Evolutionary conservation across 2,329 filamentous ascomycete genomes (phyloP).

Genomic region (Botrytis byssoidea): DNA sequence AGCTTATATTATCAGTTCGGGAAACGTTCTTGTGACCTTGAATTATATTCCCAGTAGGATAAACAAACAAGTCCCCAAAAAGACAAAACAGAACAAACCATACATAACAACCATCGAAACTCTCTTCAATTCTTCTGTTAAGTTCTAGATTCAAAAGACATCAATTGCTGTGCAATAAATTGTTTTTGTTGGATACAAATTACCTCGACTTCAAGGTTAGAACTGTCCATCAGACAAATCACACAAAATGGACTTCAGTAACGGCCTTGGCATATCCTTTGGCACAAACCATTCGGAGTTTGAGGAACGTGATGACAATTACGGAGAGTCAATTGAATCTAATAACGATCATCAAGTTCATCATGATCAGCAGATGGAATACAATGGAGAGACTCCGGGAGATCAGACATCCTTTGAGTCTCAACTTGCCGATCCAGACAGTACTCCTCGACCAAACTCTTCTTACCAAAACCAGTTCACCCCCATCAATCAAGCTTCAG

Average conservation of each 20-base stretch:
- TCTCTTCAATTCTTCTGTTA: background rate
- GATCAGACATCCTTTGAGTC: background rate
- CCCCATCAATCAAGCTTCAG: background rate
- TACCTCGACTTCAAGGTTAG: background rate
- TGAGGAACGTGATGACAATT: background rate
- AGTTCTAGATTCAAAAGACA: background rate
- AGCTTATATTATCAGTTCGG: background rate
- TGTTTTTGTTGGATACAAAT: background rate
- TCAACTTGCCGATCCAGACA: background rate
- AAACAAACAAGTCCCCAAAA: background rate
- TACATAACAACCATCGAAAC: background rate
- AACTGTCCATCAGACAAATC: background rate
- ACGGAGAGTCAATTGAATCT: background rate
- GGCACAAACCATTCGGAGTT: background rate
- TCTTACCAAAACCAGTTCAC: background rate
- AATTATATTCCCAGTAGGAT: background rate
- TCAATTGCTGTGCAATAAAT: background rate
- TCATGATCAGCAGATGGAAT: background rate
- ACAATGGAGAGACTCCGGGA: background rate
- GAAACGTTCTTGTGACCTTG: background rate
- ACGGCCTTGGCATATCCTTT: conserved; percentile 9
- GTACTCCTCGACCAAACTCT: conserved; percentile 2
- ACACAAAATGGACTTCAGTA: conserved; percentile 6
- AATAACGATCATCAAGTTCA: background rate
- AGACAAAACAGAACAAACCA: background rate